Base-by-base conservation (phyloP, 371 early-diverging fungal species). In the Nematocida sp. region DNA sequence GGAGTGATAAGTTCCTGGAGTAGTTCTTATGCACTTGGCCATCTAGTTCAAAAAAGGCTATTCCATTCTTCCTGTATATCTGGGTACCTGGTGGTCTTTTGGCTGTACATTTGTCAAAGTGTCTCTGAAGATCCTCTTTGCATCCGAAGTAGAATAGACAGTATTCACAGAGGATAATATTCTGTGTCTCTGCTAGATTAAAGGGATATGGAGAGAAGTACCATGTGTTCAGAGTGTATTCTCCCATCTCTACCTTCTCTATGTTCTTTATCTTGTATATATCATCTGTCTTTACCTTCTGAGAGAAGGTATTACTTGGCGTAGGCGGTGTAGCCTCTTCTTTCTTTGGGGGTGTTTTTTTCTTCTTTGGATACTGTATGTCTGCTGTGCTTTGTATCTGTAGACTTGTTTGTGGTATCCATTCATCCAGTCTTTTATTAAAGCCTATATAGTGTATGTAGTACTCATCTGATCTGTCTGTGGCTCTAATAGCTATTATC, bases 371-470 rank as follows among this genome's bases (percentile, higher is more conserved):
- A 19, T 58, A 48, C 57, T 81, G 80, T 21, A 80, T 74, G 21
- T 74, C 63, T 34, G 19, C 40, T 9, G 61, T 67, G 87, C 31
- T 83, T 25, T 83, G 79, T 25, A 93, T 81, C 52, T 90, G 87
- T 19, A 94, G 79, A 21, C 88, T 81, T 0, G 84, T 78, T n/a
- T 86, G 85, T 0, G 86, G 53, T 0, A 97, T 90, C 99, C 97
- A 96, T 81, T 94, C 93, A 84, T 99, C 99, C 60, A 96, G 85
- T 47, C 99, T 90, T 81, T 94, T 95, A 86, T 99, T 99, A 83
- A 91, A 95, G 53, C 91, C 90, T 2, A 90, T 87, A 81, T 94
- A 96, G 81, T 99, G 98, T 1, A 99, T 91, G 83, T 97, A 99
- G 80, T 89, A 94, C 82, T 91, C 88, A 17, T 85, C 75, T 34